Evolutionary conservation across 2,329 filamentous ascomycete genomes (phyloP).

Genomic region (Xylaria multiplex): DNA sequence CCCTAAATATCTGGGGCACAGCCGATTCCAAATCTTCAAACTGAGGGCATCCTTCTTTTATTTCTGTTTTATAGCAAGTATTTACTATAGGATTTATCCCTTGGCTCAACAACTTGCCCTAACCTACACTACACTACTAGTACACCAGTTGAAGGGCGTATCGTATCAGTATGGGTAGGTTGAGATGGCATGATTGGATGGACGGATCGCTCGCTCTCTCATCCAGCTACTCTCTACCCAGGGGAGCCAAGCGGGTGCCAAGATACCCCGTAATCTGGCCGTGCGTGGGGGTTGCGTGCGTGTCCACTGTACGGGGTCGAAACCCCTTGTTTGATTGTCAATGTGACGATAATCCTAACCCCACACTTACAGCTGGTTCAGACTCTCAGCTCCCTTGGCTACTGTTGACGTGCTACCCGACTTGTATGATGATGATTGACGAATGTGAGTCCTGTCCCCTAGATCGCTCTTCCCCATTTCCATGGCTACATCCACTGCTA

Average conservation of each 20-base stretch:
- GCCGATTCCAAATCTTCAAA: conserved; percentile 34
- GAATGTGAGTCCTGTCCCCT: neutral
- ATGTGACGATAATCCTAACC: conserved; percentile 39
- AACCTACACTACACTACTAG: neutral
- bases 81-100: conserved; percentile 3
- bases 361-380: conserved; percentile 36
- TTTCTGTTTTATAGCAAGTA: neutral
- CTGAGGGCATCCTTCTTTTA: conserved; percentile 15
- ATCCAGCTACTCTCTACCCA: conserved; percentile 19
- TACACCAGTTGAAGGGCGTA: neutral
- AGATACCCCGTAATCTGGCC: conserved; percentile 36
- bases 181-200: conserved; percentile 21
- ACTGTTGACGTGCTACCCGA: conserved; percentile 20
- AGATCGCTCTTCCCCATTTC: neutral
- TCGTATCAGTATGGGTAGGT: conserved; percentile 11
- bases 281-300: conserved; percentile 39
- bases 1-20: conserved; percentile 23
- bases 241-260: conserved; percentile 29
- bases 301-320: conserved; percentile 45
- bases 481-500: neutral
- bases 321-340: conserved; percentile 40
- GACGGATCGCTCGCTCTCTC: conserved; percentile 15
- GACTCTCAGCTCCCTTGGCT: conserved; percentile 29
- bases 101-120: conserved; percentile 14
- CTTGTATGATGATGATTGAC: conserved; percentile 10